phyloP scores from a whole-genome alignment of 177 flowering plant species.

The Tripterygium wilfordii region DNA sequence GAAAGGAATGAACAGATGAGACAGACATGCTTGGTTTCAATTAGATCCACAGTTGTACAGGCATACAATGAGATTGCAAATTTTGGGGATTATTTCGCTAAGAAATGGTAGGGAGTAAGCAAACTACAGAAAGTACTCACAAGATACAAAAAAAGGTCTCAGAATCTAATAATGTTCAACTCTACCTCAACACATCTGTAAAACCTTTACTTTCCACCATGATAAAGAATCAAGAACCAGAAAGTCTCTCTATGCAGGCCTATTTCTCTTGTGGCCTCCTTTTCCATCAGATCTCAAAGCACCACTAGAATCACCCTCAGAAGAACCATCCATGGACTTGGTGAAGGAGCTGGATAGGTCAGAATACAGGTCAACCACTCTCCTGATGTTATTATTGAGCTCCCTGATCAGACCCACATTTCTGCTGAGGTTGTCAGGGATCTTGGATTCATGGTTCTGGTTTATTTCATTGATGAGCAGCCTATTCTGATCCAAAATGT shows the following conservation, averaged over 20 bases:
- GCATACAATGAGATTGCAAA: constrained; percentile 10
- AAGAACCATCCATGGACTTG: constrained; percentile 52
- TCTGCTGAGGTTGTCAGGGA: constrained; percentile 60
- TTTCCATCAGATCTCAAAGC: constrained; percentile 40
- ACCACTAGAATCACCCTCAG: constrained; percentile 59
- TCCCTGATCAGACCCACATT: constrained; percentile 68
- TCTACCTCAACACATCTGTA: constrained; percentile 12
- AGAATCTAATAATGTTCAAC: constrained; percentile 12
- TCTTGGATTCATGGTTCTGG: constrained; percentile 64
- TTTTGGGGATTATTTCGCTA: constrained; percentile 16
- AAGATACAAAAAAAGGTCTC: constrained; percentile 16
- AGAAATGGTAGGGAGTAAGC: constrained; percentile 1
- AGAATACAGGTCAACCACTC: constrained; percentile 58
- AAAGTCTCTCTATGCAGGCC: constrained; percentile 21
- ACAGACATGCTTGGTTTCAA: constrained; percentile 12
- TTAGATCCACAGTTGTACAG: constrained; percentile 24
- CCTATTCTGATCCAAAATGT: constrained; percentile 66
- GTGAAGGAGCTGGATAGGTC: constrained; percentile 53
- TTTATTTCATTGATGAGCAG: constrained; percentile 67
- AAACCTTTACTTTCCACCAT: constrained; percentile 10
- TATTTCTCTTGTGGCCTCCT: constrained; percentile 47
- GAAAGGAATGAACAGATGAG: background rate
- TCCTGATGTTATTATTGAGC: constrained; percentile 63
- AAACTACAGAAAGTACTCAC: constrained; percentile 13
- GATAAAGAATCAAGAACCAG: constrained; percentile 11